Conservation (phyloP, 768 basidiomycete genomes). For the Tulasnella sp. region DNA sequence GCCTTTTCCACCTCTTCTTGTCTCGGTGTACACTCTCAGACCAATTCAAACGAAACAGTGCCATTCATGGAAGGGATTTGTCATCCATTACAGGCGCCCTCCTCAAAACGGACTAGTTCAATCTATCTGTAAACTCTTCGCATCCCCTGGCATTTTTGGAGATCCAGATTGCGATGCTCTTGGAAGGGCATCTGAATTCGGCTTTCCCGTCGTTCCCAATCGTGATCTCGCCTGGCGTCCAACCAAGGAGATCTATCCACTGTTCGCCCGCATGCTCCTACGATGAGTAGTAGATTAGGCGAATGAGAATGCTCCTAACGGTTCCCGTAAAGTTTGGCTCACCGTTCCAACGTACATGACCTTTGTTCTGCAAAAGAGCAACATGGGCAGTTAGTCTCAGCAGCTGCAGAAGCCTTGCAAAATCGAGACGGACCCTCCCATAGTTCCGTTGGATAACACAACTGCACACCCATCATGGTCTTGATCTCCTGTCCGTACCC, state of each 20-base stretch:
- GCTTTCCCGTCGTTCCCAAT: slow-evolving; percentile 49
- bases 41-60: not conserved
- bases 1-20: not conserved
- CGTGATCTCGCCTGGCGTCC: slow-evolving; percentile 43
- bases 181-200: slow-evolving; percentile 41
- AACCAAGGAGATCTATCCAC: slow-evolving; percentile 47
- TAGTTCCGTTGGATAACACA: slow-evolving; percentile 30
- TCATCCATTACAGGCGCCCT: not conserved
- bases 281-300: not conserved
- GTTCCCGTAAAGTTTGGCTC: not conserved
- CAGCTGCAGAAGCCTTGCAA: not conserved
- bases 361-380: not conserved
- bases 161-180: slow-evolving; percentile 42
- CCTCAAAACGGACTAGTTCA: not conserved
- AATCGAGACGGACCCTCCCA: slow-evolving; percentile 20
- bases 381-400: not conserved
- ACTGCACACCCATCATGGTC: slow-evolving; percentile 31
- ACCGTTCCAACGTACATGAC: not conserved
- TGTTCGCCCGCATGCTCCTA: slow-evolving; percentile 43
- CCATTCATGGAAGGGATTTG: not conserved
- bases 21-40: not conserved
- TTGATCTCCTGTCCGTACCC: slow-evolving; percentile 29
- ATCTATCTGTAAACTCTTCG: not conserved
- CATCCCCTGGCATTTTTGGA: not conserved
- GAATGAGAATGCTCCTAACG: not conserved